phyloP scores from a whole-genome alignment of 306 rosid genomes.

The Arachis hypogaea region DNA sequence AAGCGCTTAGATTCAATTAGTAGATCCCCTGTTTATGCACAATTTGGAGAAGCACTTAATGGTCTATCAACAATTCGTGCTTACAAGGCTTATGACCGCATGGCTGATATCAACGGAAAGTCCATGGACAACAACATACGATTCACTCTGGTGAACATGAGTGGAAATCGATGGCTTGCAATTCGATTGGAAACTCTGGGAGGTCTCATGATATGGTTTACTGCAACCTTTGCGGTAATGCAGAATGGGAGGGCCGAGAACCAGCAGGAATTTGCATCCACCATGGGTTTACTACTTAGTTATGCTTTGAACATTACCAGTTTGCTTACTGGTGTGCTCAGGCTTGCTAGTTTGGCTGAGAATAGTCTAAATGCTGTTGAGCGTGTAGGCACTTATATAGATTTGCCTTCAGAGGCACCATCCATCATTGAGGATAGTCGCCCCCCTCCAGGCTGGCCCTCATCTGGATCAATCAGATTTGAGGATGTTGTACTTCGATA shows the following conservation, averaged over 20 bases:
- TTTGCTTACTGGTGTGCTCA: slow-evolving; percentile 78
- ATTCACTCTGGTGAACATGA: slow-evolving; percentile 66
- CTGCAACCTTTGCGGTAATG: slow-evolving; percentile 89
- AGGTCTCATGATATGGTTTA: slow-evolving; percentile 91
- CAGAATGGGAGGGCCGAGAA: slow-evolving; percentile 78
- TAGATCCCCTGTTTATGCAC: slow-evolving; percentile 97
- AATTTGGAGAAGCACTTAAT: slow-evolving; percentile 93
- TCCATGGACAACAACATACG: slow-evolving; percentile 89
- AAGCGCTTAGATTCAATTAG: slow-evolving; percentile 91
- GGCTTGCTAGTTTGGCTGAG: slow-evolving; percentile 93
- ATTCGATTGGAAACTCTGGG: slow-evolving; percentile 88
- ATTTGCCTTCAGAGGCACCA: slow-evolving; percentile 90
- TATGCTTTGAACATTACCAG: slow-evolving; percentile 86
- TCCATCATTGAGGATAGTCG: slow-evolving; percentile 69
- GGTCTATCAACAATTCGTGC: slow-evolving; percentile 89
- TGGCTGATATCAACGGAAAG: slow-evolving; percentile 87
- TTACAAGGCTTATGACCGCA: slow-evolving; percentile 88
- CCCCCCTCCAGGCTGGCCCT: slow-evolving; percentile 92
- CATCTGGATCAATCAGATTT: slow-evolving; percentile 68
- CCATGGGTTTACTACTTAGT: slow-evolving; percentile 90
- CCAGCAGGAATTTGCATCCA: slow-evolving; percentile 74
- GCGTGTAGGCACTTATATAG: slow-evolving; percentile 79
- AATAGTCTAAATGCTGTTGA: slow-evolving; percentile 90
- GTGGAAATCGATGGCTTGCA: slow-evolving; percentile 80
- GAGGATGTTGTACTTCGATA: slow-evolving; percentile 87